Percentiles rank a stretch among this genome's conserved stretches.
These are phyloP conservation scores for Populus hybrid DNA, from an alignment of 441 rosid genomes.

Conservation along the genomic window DNA sequence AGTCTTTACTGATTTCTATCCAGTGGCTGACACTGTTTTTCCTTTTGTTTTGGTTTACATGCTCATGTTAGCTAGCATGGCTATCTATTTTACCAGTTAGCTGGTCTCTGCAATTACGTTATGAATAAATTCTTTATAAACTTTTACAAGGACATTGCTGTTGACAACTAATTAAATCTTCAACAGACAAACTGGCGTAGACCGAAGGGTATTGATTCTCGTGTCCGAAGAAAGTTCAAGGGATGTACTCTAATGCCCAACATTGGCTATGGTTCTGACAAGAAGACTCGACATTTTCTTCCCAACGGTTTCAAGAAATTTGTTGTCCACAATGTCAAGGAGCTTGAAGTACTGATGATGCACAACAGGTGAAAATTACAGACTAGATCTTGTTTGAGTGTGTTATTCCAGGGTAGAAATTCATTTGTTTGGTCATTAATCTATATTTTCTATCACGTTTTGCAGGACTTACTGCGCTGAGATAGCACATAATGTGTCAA, in stretches of 20 bases:
- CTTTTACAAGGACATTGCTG: no score
- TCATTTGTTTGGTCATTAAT: neutral
- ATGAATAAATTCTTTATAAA: neutral
- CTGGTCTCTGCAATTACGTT: neutral
- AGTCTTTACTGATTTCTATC: no score
- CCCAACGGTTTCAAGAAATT: slow-evolving; percentile 90
- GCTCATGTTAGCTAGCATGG: neutral
- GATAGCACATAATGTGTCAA: slow-evolving; percentile 77
- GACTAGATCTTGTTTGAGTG: neutral
- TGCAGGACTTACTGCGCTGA: slow-evolving; percentile 83
- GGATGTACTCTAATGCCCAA: slow-evolving; percentile 93
- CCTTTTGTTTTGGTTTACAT: no score
- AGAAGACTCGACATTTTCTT: slow-evolving; percentile 77
- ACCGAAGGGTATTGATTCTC: slow-evolving; percentile 87
- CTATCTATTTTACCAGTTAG: neutral
- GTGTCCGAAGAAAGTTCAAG: slow-evolving; percentile 84
- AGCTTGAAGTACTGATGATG: slow-evolving; percentile 89
- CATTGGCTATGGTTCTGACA: slow-evolving; percentile 83
- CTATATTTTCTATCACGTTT: neutral
- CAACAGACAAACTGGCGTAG: slow-evolving; percentile 72
- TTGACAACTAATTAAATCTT: no score
- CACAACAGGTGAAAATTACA: slow-evolving; percentile 60
- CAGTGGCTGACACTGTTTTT: no score
- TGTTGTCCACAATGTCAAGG: slow-evolving; percentile 63
- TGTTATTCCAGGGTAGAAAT: neutral